phyloP scores from a whole-genome alignment of 2,329 filamentous ascomycete genomes.

The Chrysoporthe austroafricana region DNA sequence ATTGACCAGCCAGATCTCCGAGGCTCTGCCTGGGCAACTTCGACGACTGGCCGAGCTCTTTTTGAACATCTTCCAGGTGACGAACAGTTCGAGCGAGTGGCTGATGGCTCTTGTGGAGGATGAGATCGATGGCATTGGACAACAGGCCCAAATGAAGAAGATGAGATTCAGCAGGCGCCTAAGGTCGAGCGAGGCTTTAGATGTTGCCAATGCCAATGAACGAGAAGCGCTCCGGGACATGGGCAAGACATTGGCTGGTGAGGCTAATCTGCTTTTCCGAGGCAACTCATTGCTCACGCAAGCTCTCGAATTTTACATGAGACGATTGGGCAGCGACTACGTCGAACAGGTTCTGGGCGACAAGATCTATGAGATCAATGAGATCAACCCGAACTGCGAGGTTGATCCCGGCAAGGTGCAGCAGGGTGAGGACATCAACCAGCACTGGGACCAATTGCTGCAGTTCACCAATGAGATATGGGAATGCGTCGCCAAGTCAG shows the following conservation, averaged over 20 bases:
- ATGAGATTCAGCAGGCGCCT: constrained; percentile 72
- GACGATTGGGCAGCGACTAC: constrained; percentile 89
- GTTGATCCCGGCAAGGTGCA: constrained; percentile 84
- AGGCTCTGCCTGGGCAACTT: constrained; percentile 76
- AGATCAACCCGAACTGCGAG: constrained; percentile 89
- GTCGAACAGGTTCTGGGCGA: constrained; percentile 84
- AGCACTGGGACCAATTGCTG: constrained; percentile 81
- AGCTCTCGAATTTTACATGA: constrained; percentile 94
- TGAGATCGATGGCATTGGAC: constrained; percentile 92
- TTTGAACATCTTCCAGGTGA: constrained; percentile 94
- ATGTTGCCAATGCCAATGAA: constrained; percentile 57
- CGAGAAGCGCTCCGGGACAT: constrained; percentile 75
- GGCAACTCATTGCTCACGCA: constrained; percentile 95
- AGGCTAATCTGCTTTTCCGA: constrained; percentile 92
- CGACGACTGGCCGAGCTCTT: constrained; percentile 83
- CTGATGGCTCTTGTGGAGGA: constrained; percentile 92
- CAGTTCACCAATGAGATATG: constrained; percentile 81
- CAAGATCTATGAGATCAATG: constrained; percentile 86
- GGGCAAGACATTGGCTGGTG: constrained; percentile 77
- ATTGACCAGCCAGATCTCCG: constrained; percentile 82
- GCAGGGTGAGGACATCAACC: constrained; percentile 70
- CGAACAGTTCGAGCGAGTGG: constrained; percentile 84
- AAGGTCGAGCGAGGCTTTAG: constrained; percentile 70
- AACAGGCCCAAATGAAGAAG: constrained; percentile 76
- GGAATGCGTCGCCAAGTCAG: constrained; percentile 79